A percentile compares a stretch with the other conserved stretches of the same genome.
These are phyloP conservation scores for Boeremia exigua DNA, from an alignment of 2,329 filamentous ascomycete species.

Conservation along the genomic window DNA sequence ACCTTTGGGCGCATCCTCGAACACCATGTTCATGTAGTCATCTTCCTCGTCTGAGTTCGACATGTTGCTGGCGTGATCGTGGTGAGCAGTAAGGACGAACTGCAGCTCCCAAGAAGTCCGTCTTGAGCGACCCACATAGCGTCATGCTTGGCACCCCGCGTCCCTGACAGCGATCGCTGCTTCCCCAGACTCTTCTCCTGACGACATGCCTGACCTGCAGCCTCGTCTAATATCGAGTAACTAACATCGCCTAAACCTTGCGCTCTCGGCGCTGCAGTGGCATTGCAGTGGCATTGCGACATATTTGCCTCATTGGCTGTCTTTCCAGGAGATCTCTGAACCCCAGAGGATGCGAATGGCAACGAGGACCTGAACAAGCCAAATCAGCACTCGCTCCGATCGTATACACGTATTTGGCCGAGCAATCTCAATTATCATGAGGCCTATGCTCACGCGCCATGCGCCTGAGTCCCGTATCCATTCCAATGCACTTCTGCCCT, in stretches of 20 bases:
- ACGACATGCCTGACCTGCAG: slow-evolving; percentile 10
- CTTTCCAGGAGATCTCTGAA: not conserved
- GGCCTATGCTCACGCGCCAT: not conserved
- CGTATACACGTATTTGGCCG: not conserved
- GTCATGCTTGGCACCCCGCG: slow-evolving; percentile 12
- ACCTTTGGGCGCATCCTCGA: slow-evolving; percentile 66
- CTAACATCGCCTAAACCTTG: not conserved
- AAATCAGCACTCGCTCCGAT: not conserved
- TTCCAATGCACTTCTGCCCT: no score
- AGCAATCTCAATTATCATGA: no score
- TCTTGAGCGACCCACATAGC: slow-evolving; percentile 23
- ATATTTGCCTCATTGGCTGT: not conserved
- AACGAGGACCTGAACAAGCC: slow-evolving; percentile 1
- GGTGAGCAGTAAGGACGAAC: slow-evolving; percentile 4
- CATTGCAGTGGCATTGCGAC: not conserved
- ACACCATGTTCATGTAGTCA: slow-evolving; percentile 97
- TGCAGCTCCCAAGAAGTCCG: slow-evolving; percentile 10
- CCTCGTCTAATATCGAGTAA: not conserved
- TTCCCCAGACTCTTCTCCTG: slow-evolving; percentile 15
- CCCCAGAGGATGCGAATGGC: slow-evolving; percentile 2
- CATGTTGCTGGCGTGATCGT: slow-evolving; percentile 25
- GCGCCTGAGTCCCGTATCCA: no score
- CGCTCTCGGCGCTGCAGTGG: not conserved
- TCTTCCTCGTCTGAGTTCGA: slow-evolving; percentile 72
- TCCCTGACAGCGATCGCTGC: slow-evolving; percentile 14